Conservation (phyloP, 2,329 filamentous ascomycete species). For the Neofusicoccum parvum region DNA sequence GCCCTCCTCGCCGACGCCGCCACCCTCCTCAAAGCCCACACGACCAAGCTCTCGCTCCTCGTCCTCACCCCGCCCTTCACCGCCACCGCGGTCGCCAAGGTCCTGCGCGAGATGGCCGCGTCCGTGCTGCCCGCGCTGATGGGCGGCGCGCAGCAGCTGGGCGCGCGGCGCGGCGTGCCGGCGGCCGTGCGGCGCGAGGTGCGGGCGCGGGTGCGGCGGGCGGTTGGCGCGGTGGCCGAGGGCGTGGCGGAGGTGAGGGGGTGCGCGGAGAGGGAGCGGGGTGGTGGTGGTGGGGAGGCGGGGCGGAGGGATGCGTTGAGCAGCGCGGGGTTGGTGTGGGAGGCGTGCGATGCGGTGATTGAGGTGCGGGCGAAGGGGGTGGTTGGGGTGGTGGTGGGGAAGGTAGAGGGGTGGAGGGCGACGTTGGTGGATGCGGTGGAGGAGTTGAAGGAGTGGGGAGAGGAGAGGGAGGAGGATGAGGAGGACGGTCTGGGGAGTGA, state of each 20-base stretch:
- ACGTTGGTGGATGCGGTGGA: conserved; percentile 79
- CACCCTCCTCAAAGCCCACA: conserved; percentile 75
- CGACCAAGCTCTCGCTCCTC: conserved; percentile 84
- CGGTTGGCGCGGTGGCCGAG: conserved; percentile 64
- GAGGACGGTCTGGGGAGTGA: conserved; percentile 43
- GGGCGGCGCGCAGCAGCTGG: conserved; percentile 56
- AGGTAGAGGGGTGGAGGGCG: conserved; percentile 73
- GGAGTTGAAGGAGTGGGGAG: conserved; percentile 86
- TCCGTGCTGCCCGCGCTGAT: conserved; percentile 75
- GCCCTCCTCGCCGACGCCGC: conserved; percentile 72
- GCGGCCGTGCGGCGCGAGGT: conserved; percentile 64
- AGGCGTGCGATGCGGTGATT: conserved; percentile 74
- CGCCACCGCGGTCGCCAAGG: conserved; percentile 69
- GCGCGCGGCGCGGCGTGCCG: not conserved
- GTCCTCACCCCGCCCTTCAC: conserved; percentile 87
- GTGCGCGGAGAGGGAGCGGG: conserved; percentile 24
- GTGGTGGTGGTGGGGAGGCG: not conserved
- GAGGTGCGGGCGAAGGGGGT: conserved; percentile 68
- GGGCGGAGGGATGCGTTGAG: conserved; percentile 48
- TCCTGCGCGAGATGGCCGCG: conserved; percentile 71
- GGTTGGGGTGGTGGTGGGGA: conserved; percentile 68
- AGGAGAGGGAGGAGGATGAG: conserved; percentile 57
- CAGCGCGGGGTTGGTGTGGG: conserved; percentile 79
- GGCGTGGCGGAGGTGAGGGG: conserved; percentile 48
- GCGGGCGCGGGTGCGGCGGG: conserved; percentile 58